Conservation (phyloP, 2,329 filamentous ascomycete species). For the Talaromyces sp. region DNA sequence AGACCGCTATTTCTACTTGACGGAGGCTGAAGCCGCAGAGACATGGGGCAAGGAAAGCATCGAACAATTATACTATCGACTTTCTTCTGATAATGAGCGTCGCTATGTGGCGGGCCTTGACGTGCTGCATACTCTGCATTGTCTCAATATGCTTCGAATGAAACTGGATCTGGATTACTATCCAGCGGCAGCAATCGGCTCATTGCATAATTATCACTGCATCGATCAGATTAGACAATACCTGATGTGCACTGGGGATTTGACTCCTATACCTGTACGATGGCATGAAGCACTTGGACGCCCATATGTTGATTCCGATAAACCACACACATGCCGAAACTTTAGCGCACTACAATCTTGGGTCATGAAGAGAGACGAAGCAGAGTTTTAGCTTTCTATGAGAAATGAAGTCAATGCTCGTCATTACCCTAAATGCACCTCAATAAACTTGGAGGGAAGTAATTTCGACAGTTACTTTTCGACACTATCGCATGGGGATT, state of each 20-base stretch:
- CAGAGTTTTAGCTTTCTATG: no score
- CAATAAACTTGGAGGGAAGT: no score
- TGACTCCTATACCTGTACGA: not conserved
- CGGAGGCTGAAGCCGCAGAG: not conserved
- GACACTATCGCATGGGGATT: no score
- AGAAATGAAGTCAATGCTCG: no score
- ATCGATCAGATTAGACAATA: not conserved
- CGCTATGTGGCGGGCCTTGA: not conserved
- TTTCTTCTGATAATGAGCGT: not conserved
- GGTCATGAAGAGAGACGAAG: not conserved
- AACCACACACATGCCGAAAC: not conserved
- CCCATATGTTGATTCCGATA: not conserved
- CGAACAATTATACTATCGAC: not conserved
- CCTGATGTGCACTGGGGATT: not conserved
- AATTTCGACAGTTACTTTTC: no score
- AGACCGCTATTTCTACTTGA: constrained; percentile 1
- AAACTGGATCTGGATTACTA: not conserved
- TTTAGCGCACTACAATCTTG: not conserved
- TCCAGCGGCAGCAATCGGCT: not conserved
- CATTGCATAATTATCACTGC: not conserved
- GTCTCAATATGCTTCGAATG: not conserved
- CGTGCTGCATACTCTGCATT: not conserved
- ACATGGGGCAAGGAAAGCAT: not conserved
- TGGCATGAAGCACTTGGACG: not conserved
- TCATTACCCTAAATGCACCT: no score